Percentiles rank a stretch among this genome's conserved stretches.
phyloP scores from a whole-genome alignment of 208 protist genomes.

The Leishmania tropica region DNA sequence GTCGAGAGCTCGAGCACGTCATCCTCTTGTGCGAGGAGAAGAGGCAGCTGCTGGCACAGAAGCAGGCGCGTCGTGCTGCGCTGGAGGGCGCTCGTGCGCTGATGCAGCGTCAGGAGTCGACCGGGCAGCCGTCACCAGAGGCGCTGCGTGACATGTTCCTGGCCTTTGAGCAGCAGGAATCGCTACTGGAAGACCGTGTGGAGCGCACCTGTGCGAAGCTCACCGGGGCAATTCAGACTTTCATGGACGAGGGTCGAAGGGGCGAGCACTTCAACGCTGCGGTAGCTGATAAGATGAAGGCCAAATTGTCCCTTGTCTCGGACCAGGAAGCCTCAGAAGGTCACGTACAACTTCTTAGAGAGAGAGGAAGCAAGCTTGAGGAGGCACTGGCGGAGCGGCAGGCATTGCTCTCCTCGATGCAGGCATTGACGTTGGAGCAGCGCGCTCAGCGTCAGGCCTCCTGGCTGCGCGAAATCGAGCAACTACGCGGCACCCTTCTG shows the following conservation, averaged over 20 bases:
- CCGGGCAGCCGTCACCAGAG: conserved; percentile 18
- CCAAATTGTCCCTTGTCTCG: conserved; percentile 8
- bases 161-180: conserved; percentile 33
- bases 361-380: conserved; percentile 21
- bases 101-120: conserved; percentile 27
- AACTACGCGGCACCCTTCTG: conserved; percentile 22
- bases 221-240: conserved; percentile 31
- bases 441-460: conserved; percentile 26
- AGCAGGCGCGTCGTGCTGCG: conserved; percentile 32
- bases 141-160: conserved; percentile 30
- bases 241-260: conserved; percentile 34
- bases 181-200: conserved; percentile 42
- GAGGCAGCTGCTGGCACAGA: conserved; percentile 16
- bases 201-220: conserved; percentile 34
- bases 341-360: conserved; percentile 24
- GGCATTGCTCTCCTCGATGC: conserved; percentile 24
- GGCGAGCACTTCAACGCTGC: conserved; percentile 39
- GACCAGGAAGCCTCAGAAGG: conserved; percentile 20
- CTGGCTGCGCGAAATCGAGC: conserved; percentile 26
- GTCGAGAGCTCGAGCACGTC: conserved; percentile 22
- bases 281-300: conserved; percentile 19
- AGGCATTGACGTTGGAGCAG: conserved; percentile 25
- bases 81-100: conserved; percentile 24
- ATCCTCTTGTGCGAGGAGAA: conserved; percentile 28
- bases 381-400: conserved; percentile 22